Base-by-base conservation (phyloP, 768 basidiomycete species). In the Mycena epipterygia region DNA sequence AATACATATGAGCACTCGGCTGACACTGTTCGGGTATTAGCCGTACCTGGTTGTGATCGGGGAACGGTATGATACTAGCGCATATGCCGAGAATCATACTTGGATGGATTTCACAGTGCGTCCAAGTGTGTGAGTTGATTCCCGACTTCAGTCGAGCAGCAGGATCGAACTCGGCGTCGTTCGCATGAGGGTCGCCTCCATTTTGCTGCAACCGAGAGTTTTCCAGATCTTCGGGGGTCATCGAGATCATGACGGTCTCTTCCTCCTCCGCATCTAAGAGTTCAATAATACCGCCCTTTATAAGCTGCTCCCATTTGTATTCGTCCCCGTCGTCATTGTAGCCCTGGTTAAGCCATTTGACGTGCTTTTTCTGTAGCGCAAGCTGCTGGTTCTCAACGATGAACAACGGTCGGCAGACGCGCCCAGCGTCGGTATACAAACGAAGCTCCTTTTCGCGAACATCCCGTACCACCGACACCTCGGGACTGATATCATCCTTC, bases 41-140 rank as follows among this genome's bases (percentile, higher is more conserved):
- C 82, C 90, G 70, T 78, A 95, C 96, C 87, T 98, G 97, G 76
- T 99, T 99, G 82, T 99, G 97, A 82, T 99, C 98, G 19, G 98
- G 97, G 93, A 99, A 99, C 16, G 97, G 97, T 81, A 99, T 98
- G 79, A 99, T 99, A 83, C 95, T 96, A 3, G 97, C 97, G 79
- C 97, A 99, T 69, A 99, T 95, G 70, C 97, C 97, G 61, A 99
- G 88, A 73, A 99, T 99, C 97, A 99, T 99, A 76, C 93, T 94
- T 14, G 97, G 98, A 81, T 99, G 97, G 77, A 99, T 99, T 84
- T 99, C 97, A 82, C 98, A 99, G 80, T 99, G 97, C 13, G 97
- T 99, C 93, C 95, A 99, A 12, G 94, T 95, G 76, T 98, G 95
- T 0, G 94, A 90, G 79, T 90, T 92, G 46, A 91, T 92, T 35